Conservation (phyloP, 345 rosid genomes). For the Noccaea bulbosa region DNA sequence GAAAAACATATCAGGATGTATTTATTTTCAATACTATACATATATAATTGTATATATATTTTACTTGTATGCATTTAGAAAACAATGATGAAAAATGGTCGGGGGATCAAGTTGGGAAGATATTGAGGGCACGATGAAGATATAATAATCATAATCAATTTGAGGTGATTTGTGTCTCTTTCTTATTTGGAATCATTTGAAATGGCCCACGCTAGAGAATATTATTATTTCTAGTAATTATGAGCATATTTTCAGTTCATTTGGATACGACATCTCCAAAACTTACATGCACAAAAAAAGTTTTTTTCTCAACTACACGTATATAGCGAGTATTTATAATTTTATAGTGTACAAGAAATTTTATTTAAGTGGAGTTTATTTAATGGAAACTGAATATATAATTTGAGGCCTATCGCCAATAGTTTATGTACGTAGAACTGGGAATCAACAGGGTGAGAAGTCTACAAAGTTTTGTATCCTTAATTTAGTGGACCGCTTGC, state of each 20-base stretch:
- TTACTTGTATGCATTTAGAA: constrained; percentile 33
- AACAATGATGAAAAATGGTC: constrained; percentile 43
- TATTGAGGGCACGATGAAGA: constrained; percentile 47
- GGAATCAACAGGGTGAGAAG: constrained; percentile 1
- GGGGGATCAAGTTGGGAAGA: constrained; percentile 47
- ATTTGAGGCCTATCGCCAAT: background rate
- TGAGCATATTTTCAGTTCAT: constrained; percentile 35
- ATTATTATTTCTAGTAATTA: constrained; percentile 54
- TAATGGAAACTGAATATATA: background rate
- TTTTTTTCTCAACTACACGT: background rate
- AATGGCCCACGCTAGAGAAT: constrained; percentile 76
- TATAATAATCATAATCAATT: constrained; percentile 35
- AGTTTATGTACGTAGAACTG: constrained; percentile 8
- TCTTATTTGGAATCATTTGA: constrained; percentile 59
- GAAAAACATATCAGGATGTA: background rate
- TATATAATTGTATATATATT: background rate
- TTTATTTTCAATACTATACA: background rate
- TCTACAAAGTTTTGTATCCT: background rate
- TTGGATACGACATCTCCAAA: constrained; percentile 31
- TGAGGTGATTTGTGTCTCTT: constrained; percentile 58
- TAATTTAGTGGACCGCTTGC: constrained; percentile 7
- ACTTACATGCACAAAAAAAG: constrained; percentile 15
- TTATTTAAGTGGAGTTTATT: background rate
- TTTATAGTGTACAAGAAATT: background rate
- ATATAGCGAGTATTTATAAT: background rate